Percentiles rank a stretch among this genome's conserved stretches.
These are phyloP conservation scores for Mixia osmundae DNA, from an alignment of 1,284 basidiomycete genomes.

Conservation along the genomic window DNA sequence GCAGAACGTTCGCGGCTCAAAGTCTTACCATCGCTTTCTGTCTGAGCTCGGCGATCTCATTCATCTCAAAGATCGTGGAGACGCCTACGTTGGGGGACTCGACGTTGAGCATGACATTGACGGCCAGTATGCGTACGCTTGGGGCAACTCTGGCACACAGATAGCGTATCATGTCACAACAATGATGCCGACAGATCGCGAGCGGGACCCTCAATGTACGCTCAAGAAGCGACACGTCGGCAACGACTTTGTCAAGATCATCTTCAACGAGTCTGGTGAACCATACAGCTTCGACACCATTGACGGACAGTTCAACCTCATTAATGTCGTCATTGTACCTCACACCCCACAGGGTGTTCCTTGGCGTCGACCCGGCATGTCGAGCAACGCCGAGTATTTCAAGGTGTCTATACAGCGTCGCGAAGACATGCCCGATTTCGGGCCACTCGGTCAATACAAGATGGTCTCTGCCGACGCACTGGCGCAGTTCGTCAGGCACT, in stretches of 20 bases:
- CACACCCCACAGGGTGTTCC: constrained; percentile 37
- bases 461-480: constrained; percentile 65
- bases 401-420: constrained; percentile 56
- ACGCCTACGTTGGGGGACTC: constrained; percentile 73
- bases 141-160: constrained; percentile 96
- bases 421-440: constrained; percentile 68
- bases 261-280: constrained; percentile 85
- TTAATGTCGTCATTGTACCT: constrained; percentile 90
- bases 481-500: constrained; percentile 57
- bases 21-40: constrained; percentile 79
- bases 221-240: constrained; percentile 84
- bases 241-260: constrained; percentile 81
- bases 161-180: constrained; percentile 90
- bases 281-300: constrained; percentile 80
- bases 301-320: constrained; percentile 80
- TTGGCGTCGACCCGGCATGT: constrained; percentile 17
- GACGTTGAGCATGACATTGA: constrained; percentile 73
- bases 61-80: constrained; percentile 66
- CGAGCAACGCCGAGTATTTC: constrained; percentile 58
- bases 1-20: constrained; percentile 73
- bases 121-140: constrained; percentile 67
- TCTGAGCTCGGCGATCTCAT: constrained; percentile 72
- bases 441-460: constrained; percentile 74
- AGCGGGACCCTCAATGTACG: constrained; percentile 40
- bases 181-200: constrained; percentile 63